Evolutionary conservation across 768 basidiomycete genomes (phyloP).

Genomic region (Collybia sordida): DNA sequence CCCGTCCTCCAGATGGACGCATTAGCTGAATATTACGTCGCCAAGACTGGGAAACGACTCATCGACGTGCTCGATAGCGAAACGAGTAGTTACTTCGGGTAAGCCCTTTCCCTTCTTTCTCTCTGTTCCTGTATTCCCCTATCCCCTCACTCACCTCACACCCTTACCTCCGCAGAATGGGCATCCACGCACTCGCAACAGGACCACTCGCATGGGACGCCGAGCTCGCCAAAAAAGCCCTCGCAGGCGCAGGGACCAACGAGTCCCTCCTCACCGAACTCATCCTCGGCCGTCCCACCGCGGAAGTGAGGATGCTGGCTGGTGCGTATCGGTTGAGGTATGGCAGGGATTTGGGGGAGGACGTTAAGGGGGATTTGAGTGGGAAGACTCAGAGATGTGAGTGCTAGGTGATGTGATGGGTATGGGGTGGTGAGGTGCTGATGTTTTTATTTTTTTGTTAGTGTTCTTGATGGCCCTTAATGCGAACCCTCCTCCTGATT

Average conservation of each 20-base stretch:
- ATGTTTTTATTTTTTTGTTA: slow-evolving; percentile 5
- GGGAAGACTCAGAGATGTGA: slow-evolving; percentile 30
- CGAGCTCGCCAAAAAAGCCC: slow-evolving; percentile 29
- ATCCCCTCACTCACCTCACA: not conserved
- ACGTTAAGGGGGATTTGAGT: slow-evolving; percentile 31
- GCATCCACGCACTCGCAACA: slow-evolving; percentile 30
- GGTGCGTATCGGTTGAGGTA: slow-evolving; percentile 28
- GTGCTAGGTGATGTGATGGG: too few species aligned
- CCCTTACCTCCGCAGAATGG: slow-evolving; percentile 13
- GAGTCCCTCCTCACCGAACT: slow-evolving; percentile 39
- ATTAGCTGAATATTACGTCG: slow-evolving; percentile 21
- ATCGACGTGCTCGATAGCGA: too few species aligned
- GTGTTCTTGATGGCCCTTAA: slow-evolving; percentile 54
- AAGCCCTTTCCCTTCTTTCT: slow-evolving; percentile 10
- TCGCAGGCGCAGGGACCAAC: slow-evolving; percentile 27
- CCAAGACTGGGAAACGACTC: too few species aligned
- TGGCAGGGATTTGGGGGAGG: slow-evolving; percentile 24
- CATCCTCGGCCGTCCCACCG: slow-evolving; percentile 34
- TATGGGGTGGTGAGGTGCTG: too few species aligned
- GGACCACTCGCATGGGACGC: slow-evolving; percentile 42
- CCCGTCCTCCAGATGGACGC: slow-evolving; percentile 36
- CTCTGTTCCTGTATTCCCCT: too few species aligned
- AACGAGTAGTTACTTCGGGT: slow-evolving; percentile 26
- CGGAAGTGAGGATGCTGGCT: slow-evolving; percentile 32
- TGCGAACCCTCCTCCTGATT: slow-evolving; percentile 37